Percentiles rank a stretch among this genome's conserved stretches.
These are phyloP conservation scores for Aspergillus diversus DNA, from an alignment of 495 filamentous ascomycete genomes.

Conservation along the genomic window DNA sequence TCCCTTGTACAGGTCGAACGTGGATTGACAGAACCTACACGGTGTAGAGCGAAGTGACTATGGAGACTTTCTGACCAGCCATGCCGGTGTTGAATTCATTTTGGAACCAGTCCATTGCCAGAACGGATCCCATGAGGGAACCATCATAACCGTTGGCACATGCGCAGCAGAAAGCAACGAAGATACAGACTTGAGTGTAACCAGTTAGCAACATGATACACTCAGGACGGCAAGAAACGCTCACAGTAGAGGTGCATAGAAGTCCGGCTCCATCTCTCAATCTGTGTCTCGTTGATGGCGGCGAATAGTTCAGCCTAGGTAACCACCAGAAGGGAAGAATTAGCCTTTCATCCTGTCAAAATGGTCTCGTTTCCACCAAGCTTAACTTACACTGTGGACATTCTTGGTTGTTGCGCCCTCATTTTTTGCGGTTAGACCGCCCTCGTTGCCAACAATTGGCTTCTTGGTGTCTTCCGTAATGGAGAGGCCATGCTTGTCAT, in stretches of 20 bases:
- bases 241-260: constrained; percentile 59
- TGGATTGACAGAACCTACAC: constrained; percentile 47
- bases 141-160: constrained; percentile 63
- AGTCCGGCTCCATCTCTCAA: constrained; percentile 56
- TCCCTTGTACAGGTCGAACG: neutral
- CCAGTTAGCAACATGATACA: constrained; percentile 2
- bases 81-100: constrained; percentile 41
- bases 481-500: constrained; percentile 17
- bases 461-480: constrained; percentile 1
- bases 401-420: constrained; percentile 48
- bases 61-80: constrained; percentile 48
- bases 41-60: constrained; percentile 51
- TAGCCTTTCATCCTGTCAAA: neutral
- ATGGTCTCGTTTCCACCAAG: neutral
- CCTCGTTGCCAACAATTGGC: neutral
- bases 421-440: constrained; percentile 37
- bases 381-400: constrained; percentile 54
- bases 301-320: constrained; percentile 59
- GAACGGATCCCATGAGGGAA: constrained; percentile 55
- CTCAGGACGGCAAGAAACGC: constrained; percentile 15
- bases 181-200: constrained; percentile 29
- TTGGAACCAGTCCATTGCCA: constrained; percentile 49
- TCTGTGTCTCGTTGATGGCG: constrained; percentile 58
- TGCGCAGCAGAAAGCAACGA: constrained; percentile 42
- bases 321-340: neutral